Evolutionary conservation across 2,329 filamentous ascomycete genomes (phyloP).

Genomic region (Stachybotrys echinatus): DNA sequence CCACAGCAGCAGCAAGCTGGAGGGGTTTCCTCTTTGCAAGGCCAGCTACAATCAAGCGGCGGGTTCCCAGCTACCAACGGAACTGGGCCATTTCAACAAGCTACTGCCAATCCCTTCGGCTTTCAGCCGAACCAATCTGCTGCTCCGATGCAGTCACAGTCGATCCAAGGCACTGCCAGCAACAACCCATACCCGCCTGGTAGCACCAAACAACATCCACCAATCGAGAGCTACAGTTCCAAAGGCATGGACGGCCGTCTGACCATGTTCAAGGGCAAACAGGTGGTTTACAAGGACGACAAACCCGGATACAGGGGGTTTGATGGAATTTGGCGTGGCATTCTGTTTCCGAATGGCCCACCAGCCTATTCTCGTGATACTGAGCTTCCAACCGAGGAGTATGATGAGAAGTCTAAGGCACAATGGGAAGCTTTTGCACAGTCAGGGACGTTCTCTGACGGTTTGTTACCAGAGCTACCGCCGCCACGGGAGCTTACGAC

Average conservation of each 20-base stretch:
- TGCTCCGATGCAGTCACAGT: slow-evolving; percentile 6
- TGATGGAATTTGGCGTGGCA: slow-evolving; percentile 54
- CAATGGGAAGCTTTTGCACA: slow-evolving; percentile 61
- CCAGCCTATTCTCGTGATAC: slow-evolving; percentile 60
- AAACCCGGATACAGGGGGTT: slow-evolving; percentile 43
- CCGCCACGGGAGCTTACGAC: slow-evolving; percentile 70
- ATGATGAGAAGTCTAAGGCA: slow-evolving; percentile 54
- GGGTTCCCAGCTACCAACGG: slow-evolving; percentile 1
- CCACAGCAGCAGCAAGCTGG: slow-evolving; percentile 13
- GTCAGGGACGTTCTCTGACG: slow-evolving; percentile 63
- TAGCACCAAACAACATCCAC: slow-evolving; percentile 39
- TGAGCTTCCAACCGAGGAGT: slow-evolving; percentile 50
- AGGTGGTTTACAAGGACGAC: slow-evolving; percentile 50
- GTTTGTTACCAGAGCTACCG: slow-evolving; percentile 69
- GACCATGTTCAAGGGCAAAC: slow-evolving; percentile 56
- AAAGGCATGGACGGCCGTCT: slow-evolving; percentile 40
- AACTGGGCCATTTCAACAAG: slow-evolving; percentile 18
- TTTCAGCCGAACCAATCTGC: slow-evolving; percentile 20
- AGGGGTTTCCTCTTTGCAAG: slow-evolving; percentile 15
- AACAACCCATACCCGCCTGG: slow-evolving; percentile 37
- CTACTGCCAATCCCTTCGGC: slow-evolving; percentile 16
- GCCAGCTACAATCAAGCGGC: slow-evolving; percentile 10
- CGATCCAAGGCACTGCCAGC: slow-evolving; percentile 4
- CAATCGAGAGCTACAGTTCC: slow-evolving; percentile 36
- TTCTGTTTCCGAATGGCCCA: slow-evolving; percentile 70